Percentiles rank a stretch among this genome's conserved stretches.
These are phyloP conservation scores for Tulasnella sp. DNA, from an alignment of 768 basidiomycete genomes.

Conservation along the genomic window DNA sequence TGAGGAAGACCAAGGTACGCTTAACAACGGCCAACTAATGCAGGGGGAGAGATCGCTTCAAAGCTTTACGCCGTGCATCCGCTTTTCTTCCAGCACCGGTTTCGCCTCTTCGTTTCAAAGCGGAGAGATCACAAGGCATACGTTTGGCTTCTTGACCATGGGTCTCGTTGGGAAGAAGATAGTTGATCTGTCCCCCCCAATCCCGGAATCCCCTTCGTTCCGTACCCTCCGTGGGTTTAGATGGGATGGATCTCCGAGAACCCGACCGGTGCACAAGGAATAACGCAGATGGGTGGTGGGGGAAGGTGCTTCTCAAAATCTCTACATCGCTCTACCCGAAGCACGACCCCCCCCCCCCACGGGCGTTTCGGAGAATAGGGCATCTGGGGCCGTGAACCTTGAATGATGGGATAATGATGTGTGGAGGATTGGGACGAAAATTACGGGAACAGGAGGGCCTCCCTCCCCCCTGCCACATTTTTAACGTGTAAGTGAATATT, in stretches of 20 bases:
- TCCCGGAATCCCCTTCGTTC: background rate
- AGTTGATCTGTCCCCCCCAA: background rate
- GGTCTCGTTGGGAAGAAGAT: background rate
- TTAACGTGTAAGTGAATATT: background rate
- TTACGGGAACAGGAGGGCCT: background rate
- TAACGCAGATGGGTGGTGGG: background rate
- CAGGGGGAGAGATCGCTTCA: background rate
- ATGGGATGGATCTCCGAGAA: background rate
- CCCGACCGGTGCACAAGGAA: background rate
- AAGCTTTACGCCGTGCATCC: background rate
- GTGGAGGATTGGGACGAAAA: background rate
- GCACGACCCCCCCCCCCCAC: constrained; percentile 10
- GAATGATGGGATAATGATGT: background rate
- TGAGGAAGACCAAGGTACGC: constrained; percentile 10
- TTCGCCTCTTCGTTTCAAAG: background rate
- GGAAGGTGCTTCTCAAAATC: background rate
- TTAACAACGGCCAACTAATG: background rate
- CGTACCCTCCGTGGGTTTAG: background rate
- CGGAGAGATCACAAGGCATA: background rate
- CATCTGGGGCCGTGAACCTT: background rate
- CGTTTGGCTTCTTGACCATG: background rate
- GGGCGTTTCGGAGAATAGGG: background rate
- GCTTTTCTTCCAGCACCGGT: background rate
- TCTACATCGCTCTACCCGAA: background rate
- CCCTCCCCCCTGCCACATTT: background rate